Conservation (phyloP, 2,329 filamentous ascomycete genomes). For the Arthrobotrys conoides region DNA sequence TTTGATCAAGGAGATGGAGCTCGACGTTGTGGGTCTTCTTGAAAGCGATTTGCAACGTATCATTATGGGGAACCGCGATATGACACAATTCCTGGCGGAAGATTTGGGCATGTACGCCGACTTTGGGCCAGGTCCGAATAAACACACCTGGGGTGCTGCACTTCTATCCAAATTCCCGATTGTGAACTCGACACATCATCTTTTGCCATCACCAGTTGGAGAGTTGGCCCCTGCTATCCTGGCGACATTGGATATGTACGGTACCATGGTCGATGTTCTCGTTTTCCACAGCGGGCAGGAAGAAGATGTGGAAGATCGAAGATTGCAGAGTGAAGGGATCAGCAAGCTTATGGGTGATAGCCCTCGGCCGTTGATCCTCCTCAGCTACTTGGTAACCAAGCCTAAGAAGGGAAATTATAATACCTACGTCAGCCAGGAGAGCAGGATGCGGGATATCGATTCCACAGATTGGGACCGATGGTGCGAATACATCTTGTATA, state of each 20-base stretch:
- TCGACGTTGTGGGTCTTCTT: conserved; percentile 96
- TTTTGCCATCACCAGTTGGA: conserved; percentile 91
- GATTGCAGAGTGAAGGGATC: conserved; percentile 88
- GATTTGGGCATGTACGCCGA: conserved; percentile 99
- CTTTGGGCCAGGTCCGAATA: conserved; percentile 96
- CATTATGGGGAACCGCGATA: conserved; percentile 99
- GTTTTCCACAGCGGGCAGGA: conserved; percentile 99
- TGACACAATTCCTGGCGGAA: conserved; percentile 93
- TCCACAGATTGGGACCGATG: conserved; percentile 93
- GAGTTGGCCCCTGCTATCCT: conserved; percentile 96
- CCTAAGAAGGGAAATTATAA: conserved; percentile 96
- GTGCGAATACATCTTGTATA: conserved; percentile 99
- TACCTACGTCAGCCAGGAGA: conserved; percentile 87
- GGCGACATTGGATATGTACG: conserved; percentile 94
- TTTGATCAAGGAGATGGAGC: conserved; percentile 89
- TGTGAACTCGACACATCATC: conserved; percentile 94
- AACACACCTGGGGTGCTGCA: conserved; percentile 96
- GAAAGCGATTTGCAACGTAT: conserved; percentile 95
- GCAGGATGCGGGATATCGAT: conserved; percentile 96
- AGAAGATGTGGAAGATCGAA: conserved; percentile 91
- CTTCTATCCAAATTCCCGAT: conserved; percentile 98
- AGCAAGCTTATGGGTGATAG: conserved; percentile 88
- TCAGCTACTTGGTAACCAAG: conserved; percentile 93
- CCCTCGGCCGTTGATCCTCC: conserved; percentile 82
- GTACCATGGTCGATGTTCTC: conserved; percentile 89